Base-by-base conservation (phyloP, 1,139 yeast species). In the Tardiomyces digboiensis region DNA sequence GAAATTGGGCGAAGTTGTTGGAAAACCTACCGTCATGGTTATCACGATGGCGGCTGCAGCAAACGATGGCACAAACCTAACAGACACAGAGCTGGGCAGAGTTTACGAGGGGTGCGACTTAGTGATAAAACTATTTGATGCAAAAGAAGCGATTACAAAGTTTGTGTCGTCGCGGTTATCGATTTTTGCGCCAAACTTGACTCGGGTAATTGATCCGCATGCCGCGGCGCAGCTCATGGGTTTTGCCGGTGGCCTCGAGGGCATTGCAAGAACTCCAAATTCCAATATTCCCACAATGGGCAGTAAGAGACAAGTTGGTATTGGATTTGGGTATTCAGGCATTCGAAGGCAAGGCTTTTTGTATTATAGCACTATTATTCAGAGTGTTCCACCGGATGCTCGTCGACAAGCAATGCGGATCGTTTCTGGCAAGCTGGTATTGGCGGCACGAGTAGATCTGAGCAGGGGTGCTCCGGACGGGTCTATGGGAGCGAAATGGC, bases 231-330 rank as follows among this genome's bases (percentile, higher is more conserved):
- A 83, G 55, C 63, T 91, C 12, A 64, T 91, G 39, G 76, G 87
- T 1, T 72, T 76, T 19, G 68, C 78, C 0, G 94, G 95, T 1
- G 88, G 95, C 0, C 60, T 91, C 12, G 66, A 67, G n/a, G 81
- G 77, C 12, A 63, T 91, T 13, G 78, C 89, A 2, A 65, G 67
- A 33, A 78, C 87, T 0, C 96, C 97, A 0, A 74, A 95, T 4
- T 84, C 97, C 53, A 91, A 91, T 58, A 58, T 91, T 7, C 80
- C 95, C 0, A 76, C 94, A 0, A 61, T 87, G 36, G 97, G 97
- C 0, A 77, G 80, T 16, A 75, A 76, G 51, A 72, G 75, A 47
- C 64, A 78, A 19, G 72, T 77, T 19, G 65, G 68, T 5, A 59
- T 65, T 18, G 74, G 72, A 1, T 64, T 71, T 39, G 74, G 33